A percentile compares a stretch with the other conserved stretches of the same genome.
Evolutionary conservation across 2,329 filamentous ascomycete species (phyloP).

Genomic region (Stagonosporopsis chrysanthemi): DNA sequence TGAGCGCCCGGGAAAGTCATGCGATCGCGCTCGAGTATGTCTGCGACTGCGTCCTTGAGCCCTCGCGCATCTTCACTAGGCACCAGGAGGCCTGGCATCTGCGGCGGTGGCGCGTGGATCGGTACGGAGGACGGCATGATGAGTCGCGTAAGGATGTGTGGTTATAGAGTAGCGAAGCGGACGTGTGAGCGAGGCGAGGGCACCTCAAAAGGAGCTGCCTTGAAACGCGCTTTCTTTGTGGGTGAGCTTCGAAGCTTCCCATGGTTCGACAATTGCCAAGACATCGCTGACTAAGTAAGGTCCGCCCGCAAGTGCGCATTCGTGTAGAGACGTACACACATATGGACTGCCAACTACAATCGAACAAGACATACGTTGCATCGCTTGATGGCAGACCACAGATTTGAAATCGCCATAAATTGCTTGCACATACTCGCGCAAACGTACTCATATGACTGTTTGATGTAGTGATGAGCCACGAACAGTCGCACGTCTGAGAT

Average conservation of each 20-base stretch:
- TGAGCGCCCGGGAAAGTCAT: slow-evolving; percentile 85
- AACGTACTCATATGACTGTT: neutral
- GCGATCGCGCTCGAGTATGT: slow-evolving; percentile 74
- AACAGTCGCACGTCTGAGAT: neutral
- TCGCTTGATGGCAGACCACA: neutral
- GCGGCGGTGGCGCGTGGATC: slow-evolving; percentile 40
- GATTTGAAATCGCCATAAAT: neutral
- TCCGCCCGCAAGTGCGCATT: neutral
- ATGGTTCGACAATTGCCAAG: slow-evolving; percentile 4
- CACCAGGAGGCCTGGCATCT: slow-evolving; percentile 45
- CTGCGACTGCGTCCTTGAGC: slow-evolving; percentile 77
- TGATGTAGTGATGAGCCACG: neutral
- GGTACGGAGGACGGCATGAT: slow-evolving; percentile 31
- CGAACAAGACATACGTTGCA: neutral
- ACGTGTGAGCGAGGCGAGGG: neutral
- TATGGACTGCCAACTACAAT: neutral
- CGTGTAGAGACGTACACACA: neutral
- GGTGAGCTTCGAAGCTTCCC: slow-evolving; percentile 4
- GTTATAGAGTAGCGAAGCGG: neutral
- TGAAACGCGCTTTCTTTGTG: slow-evolving; percentile 5
- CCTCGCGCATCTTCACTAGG: slow-evolving; percentile 42
- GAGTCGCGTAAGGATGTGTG: neutral
- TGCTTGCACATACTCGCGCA: neutral
- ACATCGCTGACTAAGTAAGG: slow-evolving; percentile 6
- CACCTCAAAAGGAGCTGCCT: slow-evolving; percentile 2